Percentiles rank a stretch among this genome's conserved stretches.
These are phyloP conservation scores for Eucalyptus marginata DNA, from an alignment of 345 rosid species.

Conservation along the genomic window DNA sequence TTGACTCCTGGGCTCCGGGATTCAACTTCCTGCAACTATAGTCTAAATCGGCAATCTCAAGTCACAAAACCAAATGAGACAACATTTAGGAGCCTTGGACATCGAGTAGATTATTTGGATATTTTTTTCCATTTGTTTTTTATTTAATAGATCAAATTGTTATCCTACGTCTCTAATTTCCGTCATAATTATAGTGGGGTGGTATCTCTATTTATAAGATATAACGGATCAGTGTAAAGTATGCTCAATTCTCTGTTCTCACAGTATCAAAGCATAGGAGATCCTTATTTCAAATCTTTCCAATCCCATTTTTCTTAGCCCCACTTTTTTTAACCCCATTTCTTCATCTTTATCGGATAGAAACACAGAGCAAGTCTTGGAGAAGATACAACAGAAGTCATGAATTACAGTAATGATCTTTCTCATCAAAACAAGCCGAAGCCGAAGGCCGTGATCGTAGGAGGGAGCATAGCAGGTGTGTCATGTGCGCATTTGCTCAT, in stretches of 20 bases:
- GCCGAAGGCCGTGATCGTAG: constrained; percentile 50
- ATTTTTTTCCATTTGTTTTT: no score
- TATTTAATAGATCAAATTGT: not conserved
- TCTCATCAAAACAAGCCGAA: not conserved
- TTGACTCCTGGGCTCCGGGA: not conserved
- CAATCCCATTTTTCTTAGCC: no score
- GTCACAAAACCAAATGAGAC: not conserved
- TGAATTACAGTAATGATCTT: not conserved
- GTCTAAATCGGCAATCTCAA: not conserved
- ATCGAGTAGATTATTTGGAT: no score
- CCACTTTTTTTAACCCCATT: no score
- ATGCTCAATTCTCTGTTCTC: not conserved
- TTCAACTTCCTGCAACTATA: not conserved
- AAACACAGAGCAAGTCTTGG: not conserved
- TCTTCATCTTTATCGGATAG: not conserved
- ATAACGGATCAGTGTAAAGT: not conserved
- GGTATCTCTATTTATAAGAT: not conserved
- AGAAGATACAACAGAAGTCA: not conserved
- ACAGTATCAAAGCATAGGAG: no score
- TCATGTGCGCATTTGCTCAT: constrained; percentile 63
- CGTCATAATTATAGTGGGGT: not conserved
- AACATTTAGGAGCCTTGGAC: not conserved
- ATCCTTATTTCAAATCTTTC: no score
- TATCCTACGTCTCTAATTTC: not conserved
- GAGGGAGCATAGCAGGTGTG: constrained; percentile 73